phyloP scores from a whole-genome alignment of 1,284 basidiomycete species.

The Phaffia rhodozyma region DNA sequence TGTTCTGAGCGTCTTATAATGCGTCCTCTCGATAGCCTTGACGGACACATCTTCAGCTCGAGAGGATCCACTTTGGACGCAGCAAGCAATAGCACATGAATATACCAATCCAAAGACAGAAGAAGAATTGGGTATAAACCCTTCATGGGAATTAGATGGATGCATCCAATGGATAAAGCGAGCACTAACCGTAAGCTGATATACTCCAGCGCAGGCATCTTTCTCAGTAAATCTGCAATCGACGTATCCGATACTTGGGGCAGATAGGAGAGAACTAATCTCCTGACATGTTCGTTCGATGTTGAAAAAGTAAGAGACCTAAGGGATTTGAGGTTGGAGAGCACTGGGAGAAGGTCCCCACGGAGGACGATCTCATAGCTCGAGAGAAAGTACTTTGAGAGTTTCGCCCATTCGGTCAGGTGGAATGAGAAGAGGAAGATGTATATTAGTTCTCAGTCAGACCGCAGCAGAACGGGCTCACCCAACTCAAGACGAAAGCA shows the following conservation, averaged over 20 bases:
- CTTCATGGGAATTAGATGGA: background rate
- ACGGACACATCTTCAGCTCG: background rate
- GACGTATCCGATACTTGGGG: background rate
- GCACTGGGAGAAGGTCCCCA: background rate
- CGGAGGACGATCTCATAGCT: background rate
- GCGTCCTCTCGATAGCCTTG: background rate
- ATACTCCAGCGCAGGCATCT: slow-evolving; percentile 1
- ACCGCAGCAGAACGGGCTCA: too few relatives aligned
- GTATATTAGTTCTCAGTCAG: too few relatives aligned
- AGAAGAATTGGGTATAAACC: background rate
- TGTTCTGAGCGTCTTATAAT: background rate
- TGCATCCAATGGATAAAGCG: background rate
- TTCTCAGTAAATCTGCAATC: background rate
- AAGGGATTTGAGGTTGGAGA: background rate
- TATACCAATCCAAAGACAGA: too few relatives aligned
- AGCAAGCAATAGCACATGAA: background rate
- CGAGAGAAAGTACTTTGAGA: background rate
- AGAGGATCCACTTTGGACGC: background rate
- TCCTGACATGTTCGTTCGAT: background rate
- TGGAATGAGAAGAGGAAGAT: too few relatives aligned
- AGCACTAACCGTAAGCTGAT: background rate
- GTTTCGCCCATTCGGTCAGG: too few relatives aligned
- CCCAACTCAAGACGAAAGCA: background rate
- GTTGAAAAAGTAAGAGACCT: background rate
- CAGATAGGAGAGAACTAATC: background rate